Conservation (phyloP, 1,284 basidiomycete genomes). For the Ustilago bromivora region DNA sequence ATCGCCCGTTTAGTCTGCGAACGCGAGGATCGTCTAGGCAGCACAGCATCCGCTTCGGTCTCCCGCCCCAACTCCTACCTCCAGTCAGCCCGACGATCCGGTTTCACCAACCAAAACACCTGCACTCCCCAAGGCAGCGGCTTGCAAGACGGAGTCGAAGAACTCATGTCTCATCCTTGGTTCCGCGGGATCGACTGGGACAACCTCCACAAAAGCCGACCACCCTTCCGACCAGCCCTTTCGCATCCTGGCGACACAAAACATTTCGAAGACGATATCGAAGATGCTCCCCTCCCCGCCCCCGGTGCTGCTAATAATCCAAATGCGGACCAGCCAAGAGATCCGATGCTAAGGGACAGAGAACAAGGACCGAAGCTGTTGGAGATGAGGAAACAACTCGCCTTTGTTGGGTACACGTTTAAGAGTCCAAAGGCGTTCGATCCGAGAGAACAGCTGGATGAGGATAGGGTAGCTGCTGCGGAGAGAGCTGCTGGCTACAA, state of each 20-base stretch:
- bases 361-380: slow-evolving; percentile 86
- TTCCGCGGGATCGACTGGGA: slow-evolving; percentile 64
- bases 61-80: slow-evolving; percentile 82
- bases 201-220: slow-evolving; percentile 73
- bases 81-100: slow-evolving; percentile 79
- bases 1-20: slow-evolving; percentile 91
- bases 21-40: slow-evolving; percentile 88
- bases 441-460: slow-evolving; percentile 51
- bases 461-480: slow-evolving; percentile 44
- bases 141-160: slow-evolving; percentile 80
- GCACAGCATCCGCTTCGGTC: slow-evolving; percentile 78
- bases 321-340: slow-evolving; percentile 79
- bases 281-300: slow-evolving; percentile 83
- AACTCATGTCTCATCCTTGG: slow-evolving; percentile 79
- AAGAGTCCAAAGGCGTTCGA: slow-evolving; percentile 63
- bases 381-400: slow-evolving; percentile 88
- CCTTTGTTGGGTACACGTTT: slow-evolving; percentile 76
- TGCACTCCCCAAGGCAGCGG: slow-evolving; percentile 15
- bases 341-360: slow-evolving; percentile 86
- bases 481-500: slow-evolving; percentile 30
- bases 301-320: slow-evolving; percentile 82
- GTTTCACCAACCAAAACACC: slow-evolving; percentile 73
- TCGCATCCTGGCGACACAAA: slow-evolving; percentile 65
- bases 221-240: slow-evolving; percentile 89
- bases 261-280: slow-evolving; percentile 80